Evolutionary conservation across 75 land plant species (phyloP).

Genomic region (Ceratopteris richardii): DNA sequence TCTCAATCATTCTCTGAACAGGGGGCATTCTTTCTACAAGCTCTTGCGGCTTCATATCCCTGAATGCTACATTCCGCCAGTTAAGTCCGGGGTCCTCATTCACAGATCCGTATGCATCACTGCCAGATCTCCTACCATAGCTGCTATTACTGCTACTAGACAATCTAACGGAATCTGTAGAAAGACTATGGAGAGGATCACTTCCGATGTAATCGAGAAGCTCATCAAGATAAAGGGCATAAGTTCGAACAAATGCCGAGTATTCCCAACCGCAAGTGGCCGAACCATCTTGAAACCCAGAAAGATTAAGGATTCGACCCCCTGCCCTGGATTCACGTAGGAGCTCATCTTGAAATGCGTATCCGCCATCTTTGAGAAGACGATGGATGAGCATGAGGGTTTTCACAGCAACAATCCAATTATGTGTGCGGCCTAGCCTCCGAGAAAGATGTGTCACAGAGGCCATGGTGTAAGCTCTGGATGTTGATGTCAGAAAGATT

Average conservation of each 20-base stretch:
- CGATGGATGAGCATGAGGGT: conserved; percentile 43
- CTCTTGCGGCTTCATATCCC: conserved; percentile 47
- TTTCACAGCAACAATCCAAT: conserved; percentile 70
- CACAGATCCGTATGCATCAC: background rate
- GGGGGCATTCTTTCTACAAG: conserved; percentile 41
- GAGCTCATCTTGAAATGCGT: conserved; percentile 41
- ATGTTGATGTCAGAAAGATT: conserved; percentile 30
- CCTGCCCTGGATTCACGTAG: conserved; percentile 33
- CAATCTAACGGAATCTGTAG: background rate
- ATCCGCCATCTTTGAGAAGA: conserved; percentile 54
- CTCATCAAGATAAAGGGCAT: conserved; percentile 43
- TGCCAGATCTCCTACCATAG: background rate
- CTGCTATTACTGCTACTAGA: background rate
- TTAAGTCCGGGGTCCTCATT: background rate
- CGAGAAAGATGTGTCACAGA: conserved; percentile 39
- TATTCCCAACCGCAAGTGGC: conserved; percentile 60
- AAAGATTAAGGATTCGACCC: conserved; percentile 49
- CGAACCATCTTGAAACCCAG: conserved; percentile 47
- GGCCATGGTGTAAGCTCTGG: conserved; percentile 31
- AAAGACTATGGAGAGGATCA: background rate
- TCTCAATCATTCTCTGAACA: conserved; percentile 56
- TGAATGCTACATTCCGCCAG: conserved; percentile 15
- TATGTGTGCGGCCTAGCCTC: conserved; percentile 46
- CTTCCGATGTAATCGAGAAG: conserved; percentile 31
- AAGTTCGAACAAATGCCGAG: conserved; percentile 61